Evolutionary conservation across 108 stramenopile species (phyloP).

Genomic region (Skeletonema marinoi): DNA sequence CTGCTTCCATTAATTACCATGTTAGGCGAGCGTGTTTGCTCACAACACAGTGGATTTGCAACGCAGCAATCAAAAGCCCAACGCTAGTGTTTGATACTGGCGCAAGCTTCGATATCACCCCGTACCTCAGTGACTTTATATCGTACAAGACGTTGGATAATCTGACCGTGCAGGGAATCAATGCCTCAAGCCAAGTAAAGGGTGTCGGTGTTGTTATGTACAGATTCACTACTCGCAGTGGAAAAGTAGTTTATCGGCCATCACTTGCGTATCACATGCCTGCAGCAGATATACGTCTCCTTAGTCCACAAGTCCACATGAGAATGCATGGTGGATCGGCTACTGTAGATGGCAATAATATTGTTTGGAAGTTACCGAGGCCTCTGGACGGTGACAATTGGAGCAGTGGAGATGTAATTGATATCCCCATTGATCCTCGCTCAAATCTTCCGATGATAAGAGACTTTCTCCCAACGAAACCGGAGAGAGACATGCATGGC

Average conservation of each 20-base stretch:
- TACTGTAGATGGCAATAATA: neutral
- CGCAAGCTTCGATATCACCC: conserved; percentile 30
- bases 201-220: conserved; percentile 43
- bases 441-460: neutral
- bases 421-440: neutral
- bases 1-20: no score
- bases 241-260: neutral
- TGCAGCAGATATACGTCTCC: neutral
- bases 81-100: conserved; percentile 47
- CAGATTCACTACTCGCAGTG: neutral
- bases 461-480: no score
- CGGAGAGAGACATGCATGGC: no score
- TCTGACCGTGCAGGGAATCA: neutral
- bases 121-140: conserved; percentile 22
- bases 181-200: neutral
- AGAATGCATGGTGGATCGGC: conserved; percentile 3
- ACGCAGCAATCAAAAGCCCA: neutral
- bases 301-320: conserved; percentile 15
- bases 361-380: neutral
- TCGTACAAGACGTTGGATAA: neutral
- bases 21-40: no score
- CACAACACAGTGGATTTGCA: no score
- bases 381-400: no score
- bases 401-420: neutral
- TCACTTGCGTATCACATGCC: conserved; percentile 34